Conservation (phyloP, 768 basidiomycete species). For the Tylopilus sp. region DNA sequence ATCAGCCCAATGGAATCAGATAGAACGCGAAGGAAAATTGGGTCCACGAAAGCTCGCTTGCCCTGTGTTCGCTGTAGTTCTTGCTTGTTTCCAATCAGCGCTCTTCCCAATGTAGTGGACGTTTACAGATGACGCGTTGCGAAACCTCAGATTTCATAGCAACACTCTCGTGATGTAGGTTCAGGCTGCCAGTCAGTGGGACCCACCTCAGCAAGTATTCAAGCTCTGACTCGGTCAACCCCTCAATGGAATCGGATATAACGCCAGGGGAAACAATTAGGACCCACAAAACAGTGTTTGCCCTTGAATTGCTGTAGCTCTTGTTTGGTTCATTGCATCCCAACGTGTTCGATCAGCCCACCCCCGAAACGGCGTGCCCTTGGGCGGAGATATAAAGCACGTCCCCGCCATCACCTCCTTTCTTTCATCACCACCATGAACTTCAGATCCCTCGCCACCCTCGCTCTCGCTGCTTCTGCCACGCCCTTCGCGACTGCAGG, state of each 20-base stretch:
- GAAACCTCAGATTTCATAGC: too few relatives aligned
- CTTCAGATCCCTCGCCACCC: slow-evolving; percentile 15
- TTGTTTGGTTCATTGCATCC: too few relatives aligned
- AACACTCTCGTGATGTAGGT: too few relatives aligned
- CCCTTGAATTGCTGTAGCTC: not conserved
- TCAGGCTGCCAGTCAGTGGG: too few relatives aligned
- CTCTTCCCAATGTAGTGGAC: too few relatives aligned
- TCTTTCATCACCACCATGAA: slow-evolving; percentile 20
- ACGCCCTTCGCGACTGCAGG: slow-evolving; percentile 16
- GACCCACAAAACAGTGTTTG: not conserved
- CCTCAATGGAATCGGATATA: not conserved
- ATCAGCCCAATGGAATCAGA: not conserved
- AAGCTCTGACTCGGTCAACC: too few relatives aligned
- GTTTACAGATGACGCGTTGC: too few relatives aligned
- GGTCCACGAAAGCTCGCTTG: too few relatives aligned
- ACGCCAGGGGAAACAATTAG: not conserved
- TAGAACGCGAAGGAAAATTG: not conserved
- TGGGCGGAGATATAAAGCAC: not conserved
- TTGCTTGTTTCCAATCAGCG: too few relatives aligned
- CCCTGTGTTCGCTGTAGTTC: too few relatives aligned
- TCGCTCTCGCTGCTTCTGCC: slow-evolving; percentile 16
- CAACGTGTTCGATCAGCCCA: not conserved
- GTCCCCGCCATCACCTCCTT: not conserved
- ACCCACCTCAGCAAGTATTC: too few relatives aligned
- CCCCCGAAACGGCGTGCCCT: not conserved